Evolutionary conservation across 805 yeast genomes (phyloP).

Genomic region (Zygosaccharomyces siamensis): DNA sequence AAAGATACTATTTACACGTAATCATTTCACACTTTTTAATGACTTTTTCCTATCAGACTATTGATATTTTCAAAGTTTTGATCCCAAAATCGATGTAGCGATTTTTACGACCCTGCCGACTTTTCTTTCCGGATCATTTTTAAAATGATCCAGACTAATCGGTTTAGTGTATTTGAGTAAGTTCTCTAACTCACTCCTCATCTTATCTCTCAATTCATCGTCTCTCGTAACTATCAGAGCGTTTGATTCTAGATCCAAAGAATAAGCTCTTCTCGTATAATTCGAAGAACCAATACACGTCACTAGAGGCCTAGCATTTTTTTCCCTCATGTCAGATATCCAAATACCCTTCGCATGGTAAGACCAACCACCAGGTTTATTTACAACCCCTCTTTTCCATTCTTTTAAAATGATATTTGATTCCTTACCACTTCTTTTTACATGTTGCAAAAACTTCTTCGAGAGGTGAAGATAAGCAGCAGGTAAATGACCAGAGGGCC

Average conservation of each 20-base stretch:
- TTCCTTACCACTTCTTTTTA: constrained; percentile 40
- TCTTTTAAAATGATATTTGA: constrained; percentile 56
- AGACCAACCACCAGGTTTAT: constrained; percentile 85
- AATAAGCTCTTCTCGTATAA: constrained; percentile 85
- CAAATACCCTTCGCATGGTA: constrained; percentile 97
- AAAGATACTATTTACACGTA: background rate
- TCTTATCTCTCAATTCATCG: constrained; percentile 46
- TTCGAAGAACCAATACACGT: constrained; percentile 91
- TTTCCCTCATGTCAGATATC: constrained; percentile 44
- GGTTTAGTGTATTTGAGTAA: constrained; percentile 49
- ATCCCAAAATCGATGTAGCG: constrained; percentile 61
- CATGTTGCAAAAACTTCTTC: constrained; percentile 55
- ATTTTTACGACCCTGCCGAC: constrained; percentile 59
- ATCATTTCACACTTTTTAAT: background rate
- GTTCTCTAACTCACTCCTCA: constrained; percentile 61
- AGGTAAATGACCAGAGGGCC: constrained; percentile 77
- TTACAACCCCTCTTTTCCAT: constrained; percentile 85
- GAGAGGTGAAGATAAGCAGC: constrained; percentile 81
- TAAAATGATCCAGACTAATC: constrained; percentile 58
- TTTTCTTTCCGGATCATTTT: constrained; percentile 52
- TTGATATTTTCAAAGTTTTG: constrained; percentile 36
- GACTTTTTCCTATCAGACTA: background rate
- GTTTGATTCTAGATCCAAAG: constrained; percentile 83
- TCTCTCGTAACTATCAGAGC: constrained; percentile 74
- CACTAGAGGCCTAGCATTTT: constrained; percentile 55